Conservation (phyloP, 495 filamentous ascomycete genomes). For the Daldinia bambusicola region DNA sequence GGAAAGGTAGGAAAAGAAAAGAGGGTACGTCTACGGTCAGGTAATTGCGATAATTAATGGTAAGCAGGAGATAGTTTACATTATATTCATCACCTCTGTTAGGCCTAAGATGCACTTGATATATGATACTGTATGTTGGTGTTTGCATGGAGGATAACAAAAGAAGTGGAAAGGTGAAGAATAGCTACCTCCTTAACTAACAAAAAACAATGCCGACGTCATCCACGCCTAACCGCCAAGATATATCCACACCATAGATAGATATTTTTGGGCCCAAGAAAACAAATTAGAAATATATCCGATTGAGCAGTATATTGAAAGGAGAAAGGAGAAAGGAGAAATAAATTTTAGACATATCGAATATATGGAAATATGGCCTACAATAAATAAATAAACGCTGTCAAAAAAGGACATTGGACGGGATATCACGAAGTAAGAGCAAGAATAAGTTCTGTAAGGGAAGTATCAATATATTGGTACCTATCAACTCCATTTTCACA, state of each 20-base stretch:
- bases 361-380: no score
- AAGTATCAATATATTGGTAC: not conserved
- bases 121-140: no score
- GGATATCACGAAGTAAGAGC: not conserved
- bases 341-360: no score
- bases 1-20: no score
- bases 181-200: no score
- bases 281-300: no score
- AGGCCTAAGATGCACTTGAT: no score
- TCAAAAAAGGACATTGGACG: no score
- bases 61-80: not conserved
- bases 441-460: not conserved
- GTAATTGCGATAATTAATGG: not conserved
- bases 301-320: no score
- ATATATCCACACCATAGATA: not conserved
- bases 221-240: slow-evolving; percentile 2
- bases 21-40: not conserved
- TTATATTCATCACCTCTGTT: no score
- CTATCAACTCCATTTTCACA: not conserved
- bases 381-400: not conserved
- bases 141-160: not conserved
- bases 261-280: no score
- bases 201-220: slow-evolving; percentile 3
- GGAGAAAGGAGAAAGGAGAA: no score
- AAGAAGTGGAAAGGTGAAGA: not conserved